Conservation (phyloP, 2,329 filamentous ascomycete genomes). For the Allantophomopsis cytisporea region DNA sequence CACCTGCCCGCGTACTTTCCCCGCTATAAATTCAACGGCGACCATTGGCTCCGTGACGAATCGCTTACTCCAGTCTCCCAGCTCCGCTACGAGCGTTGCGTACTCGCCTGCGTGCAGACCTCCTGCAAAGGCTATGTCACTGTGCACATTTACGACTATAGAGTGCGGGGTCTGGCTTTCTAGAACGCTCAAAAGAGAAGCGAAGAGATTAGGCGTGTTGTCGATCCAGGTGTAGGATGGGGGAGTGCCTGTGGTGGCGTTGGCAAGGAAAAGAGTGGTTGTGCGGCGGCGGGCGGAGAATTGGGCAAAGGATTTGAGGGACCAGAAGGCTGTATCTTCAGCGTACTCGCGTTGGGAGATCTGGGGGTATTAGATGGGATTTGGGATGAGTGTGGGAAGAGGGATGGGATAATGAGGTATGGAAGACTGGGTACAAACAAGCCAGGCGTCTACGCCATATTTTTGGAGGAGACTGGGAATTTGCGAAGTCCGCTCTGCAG, state of each 20-base stretch:
- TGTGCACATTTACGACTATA: constrained; percentile 30
- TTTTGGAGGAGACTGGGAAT: constrained; percentile 24
- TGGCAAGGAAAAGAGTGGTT: constrained; percentile 32
- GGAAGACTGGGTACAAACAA: constrained; percentile 18
- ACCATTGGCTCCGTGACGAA: constrained; percentile 30
- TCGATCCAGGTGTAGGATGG: constrained; percentile 29
- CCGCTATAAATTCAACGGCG: constrained; percentile 29
- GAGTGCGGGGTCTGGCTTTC: constrained; percentile 19
- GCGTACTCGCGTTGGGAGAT: constrained; percentile 36
- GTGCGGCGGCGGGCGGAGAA: constrained; percentile 35
- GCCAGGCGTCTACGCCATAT: too few relatives aligned
- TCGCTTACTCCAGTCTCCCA: constrained; percentile 25
- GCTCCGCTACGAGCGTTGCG: constrained; percentile 17
- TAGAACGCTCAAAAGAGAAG: constrained; percentile 23
- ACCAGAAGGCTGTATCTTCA: constrained; percentile 37
- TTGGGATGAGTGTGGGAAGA: too few relatives aligned
- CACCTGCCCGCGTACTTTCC: constrained; percentile 25
- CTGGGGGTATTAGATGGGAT: constrained; percentile 11
- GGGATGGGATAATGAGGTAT: neutral
- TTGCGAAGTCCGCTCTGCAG: constrained; percentile 23
- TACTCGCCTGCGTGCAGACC: constrained; percentile 34
- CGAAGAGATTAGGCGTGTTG: constrained; percentile 29
- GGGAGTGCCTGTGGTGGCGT: constrained; percentile 16
- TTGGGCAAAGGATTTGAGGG: constrained; percentile 28
- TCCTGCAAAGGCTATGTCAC: constrained; percentile 29